A percentile compares a stretch with the other conserved stretches of the same genome.
Evolutionary conservation across 140 eudicot species (phyloP).

Genomic region (Oenanthe javanica): DNA sequence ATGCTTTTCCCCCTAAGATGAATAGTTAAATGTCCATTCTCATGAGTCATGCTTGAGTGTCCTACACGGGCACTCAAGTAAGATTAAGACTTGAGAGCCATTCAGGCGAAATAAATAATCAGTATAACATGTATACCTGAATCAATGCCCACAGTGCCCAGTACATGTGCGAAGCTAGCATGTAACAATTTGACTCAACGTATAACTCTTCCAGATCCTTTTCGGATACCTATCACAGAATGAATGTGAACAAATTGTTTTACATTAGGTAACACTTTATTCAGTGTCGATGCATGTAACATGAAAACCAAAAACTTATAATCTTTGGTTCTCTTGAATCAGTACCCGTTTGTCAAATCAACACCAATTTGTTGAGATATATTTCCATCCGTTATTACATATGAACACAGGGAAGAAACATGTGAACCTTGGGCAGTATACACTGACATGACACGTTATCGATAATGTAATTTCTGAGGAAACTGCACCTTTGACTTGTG

Average conservation of each 20-base stretch:
- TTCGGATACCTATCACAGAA: conserved; percentile 43
- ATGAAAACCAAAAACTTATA: not conserved
- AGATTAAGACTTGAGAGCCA: not conserved
- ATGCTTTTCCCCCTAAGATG: not conserved
- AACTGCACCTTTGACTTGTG: too few relatives aligned
- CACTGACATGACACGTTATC: too few relatives aligned
- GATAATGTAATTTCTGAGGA: too few relatives aligned
- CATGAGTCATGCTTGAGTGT: not conserved
- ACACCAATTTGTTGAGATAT: not conserved
- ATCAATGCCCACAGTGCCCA: conserved; percentile 99
- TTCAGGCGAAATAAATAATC: not conserved
- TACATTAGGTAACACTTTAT: not conserved
- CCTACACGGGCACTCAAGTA: not conserved
- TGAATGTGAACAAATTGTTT: conserved; percentile 3
- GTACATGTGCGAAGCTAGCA: conserved; percentile 83
- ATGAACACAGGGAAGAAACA: not conserved
- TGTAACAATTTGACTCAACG: conserved; percentile 68
- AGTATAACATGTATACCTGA: conserved; percentile 44
- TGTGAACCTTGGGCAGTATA: not conserved
- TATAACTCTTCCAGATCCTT: conserved; percentile 55
- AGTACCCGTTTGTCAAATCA: not conserved
- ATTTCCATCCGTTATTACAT: not conserved
- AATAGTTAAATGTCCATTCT: not conserved
- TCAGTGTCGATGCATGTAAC: not conserved
- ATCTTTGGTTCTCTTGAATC: not conserved